Conservation (phyloP, 2,329 filamentous ascomycete genomes). For the Nectriaceae sp. region DNA sequence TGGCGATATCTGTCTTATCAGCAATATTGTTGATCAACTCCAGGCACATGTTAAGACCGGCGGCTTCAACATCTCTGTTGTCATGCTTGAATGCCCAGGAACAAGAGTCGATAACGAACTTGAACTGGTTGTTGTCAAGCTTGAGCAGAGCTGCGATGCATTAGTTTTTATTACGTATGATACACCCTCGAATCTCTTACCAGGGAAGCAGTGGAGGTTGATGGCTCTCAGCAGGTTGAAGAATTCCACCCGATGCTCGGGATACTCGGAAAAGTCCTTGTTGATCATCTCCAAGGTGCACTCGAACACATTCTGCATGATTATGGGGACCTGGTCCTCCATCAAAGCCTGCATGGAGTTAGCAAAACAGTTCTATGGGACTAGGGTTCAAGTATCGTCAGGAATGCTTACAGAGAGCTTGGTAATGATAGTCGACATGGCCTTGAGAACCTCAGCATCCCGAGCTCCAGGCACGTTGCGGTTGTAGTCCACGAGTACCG, state of each 20-base stretch:
- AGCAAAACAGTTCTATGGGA: background rate
- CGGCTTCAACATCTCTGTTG: conserved; percentile 95
- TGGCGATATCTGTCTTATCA: conserved; percentile 82
- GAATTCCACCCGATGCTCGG: conserved; percentile 98
- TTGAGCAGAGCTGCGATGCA: conserved; percentile 69
- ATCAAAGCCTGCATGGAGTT: conserved; percentile 69
- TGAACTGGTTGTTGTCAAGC: conserved; percentile 95
- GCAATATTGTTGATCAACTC: conserved; percentile 98
- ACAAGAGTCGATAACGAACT: conserved; percentile 98
- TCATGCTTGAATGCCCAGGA: conserved; percentile 99
- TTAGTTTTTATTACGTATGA: conserved; percentile 4
- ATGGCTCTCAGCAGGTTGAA: conserved; percentile 96
- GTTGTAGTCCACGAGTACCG: conserved; percentile 94
- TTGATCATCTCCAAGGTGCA: conserved; percentile 99
- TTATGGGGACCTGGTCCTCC: conserved; percentile 96
- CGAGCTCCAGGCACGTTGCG: conserved; percentile 94
- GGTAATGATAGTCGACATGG: conserved; percentile 96
- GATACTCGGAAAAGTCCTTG: conserved; percentile 99
- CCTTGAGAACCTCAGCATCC: conserved; percentile 94
- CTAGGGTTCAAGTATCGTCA: background rate
- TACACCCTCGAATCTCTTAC: conserved; percentile 35
- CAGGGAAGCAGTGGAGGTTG: conserved; percentile 95
- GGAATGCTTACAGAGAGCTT: conserved; percentile 84
- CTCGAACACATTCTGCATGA: conserved; percentile 98
- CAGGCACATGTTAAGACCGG: conserved; percentile 95